Conservation (phyloP, 257 asterid genomes). For the Rhazya stricta region DNA sequence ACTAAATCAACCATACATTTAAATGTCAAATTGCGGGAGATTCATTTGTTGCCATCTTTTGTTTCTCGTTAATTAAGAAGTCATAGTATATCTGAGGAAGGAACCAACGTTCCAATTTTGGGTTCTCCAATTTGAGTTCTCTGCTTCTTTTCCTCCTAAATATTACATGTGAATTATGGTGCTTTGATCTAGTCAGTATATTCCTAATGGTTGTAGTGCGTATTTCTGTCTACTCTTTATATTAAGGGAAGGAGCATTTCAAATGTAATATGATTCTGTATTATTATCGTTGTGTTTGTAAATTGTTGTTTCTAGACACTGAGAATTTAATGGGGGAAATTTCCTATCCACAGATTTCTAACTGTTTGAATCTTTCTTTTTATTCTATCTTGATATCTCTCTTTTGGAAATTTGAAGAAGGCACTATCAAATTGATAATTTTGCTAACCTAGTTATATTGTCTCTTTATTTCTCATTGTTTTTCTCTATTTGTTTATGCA, state of each 20-base stretch:
- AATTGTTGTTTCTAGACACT: neutral
- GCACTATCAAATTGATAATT: neutral
- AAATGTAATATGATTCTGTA: neutral
- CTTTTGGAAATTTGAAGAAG: neutral
- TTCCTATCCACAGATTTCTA: neutral
- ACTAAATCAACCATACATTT: neutral
- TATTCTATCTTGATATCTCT: neutral
- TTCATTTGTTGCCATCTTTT: neutral
- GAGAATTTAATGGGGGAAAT: neutral
- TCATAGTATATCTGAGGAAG: neutral
- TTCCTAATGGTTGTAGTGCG: neutral
- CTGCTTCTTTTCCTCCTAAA: neutral
- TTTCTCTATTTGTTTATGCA: neutral
- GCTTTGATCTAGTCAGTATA: neutral
- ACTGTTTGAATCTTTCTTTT: neutral
- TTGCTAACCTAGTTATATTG: neutral
- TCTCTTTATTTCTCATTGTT: neutral
- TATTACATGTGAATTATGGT: neutral
- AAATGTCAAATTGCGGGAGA: neutral
- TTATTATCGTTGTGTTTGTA: neutral
- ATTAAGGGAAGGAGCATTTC: neutral
- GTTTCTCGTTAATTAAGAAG: neutral
- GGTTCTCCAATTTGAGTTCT: neutral
- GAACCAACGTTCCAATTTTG: neutral
- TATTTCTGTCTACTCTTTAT: neutral